phyloP scores from a whole-genome alignment of 176 grass and related monocot species.

The Coix lacrymajobi region DNA sequence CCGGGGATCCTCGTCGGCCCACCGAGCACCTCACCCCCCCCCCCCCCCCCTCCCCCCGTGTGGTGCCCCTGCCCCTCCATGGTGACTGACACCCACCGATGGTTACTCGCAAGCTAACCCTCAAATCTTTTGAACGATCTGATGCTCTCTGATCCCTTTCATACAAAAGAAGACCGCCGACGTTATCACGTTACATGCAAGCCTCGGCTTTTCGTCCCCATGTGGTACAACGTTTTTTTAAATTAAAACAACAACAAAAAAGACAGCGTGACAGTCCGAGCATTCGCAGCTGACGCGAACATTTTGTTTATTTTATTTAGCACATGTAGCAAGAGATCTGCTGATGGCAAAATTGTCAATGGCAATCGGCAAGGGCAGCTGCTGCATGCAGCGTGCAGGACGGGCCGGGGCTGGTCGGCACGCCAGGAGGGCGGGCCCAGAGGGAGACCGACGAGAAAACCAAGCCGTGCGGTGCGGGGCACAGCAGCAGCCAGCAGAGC shows the following conservation, averaged over 20 bases:
- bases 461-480: background rate
- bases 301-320: background rate
- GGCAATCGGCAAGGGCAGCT: background rate
- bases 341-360: background rate
- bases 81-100: background rate
- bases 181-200: background rate
- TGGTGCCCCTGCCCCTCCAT: background rate
- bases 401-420: constrained; percentile 18
- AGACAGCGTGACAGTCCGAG: background rate
- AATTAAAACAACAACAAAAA: no score
- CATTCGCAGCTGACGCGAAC: background rate
- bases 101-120: background rate
- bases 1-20: background rate
- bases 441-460: background rate
- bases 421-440: background rate
- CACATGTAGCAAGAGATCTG: background rate
- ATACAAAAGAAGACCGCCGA: background rate
- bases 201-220: no score
- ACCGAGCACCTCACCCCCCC: no score
- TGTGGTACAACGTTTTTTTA: background rate
- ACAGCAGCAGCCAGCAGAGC: background rate
- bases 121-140: background rate
- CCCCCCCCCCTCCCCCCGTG: no score
- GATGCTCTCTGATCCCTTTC: background rate
- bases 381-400: background rate